Base-by-base conservation (phyloP, 2,329 filamentous ascomycete genomes). In the Pseudonectria buxi region DNA sequence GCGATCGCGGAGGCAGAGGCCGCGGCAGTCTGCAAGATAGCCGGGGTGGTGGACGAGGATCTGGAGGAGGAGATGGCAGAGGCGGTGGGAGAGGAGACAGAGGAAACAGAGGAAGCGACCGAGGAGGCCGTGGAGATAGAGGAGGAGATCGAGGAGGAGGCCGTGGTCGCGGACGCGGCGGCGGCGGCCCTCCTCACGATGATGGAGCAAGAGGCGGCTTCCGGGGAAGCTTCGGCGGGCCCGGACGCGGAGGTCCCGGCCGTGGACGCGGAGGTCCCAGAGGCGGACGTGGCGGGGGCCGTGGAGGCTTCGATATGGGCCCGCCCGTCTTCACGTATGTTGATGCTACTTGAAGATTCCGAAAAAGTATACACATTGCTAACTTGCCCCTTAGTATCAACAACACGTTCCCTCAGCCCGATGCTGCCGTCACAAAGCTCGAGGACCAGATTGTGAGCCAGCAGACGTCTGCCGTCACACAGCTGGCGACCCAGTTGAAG, bases 371-470 rank as follows among this genome's bases (percentile, higher is more conserved):
- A 29, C 26, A 16, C 24, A n/a, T n/a, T 28, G 18, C 36, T 47
- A 30, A 49, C 18, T 13, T 12, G 14, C 22, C 4, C 5, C n/a
- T 7, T 27, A 60, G 61, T 10, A 40, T 56, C 3, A 44, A 46
- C 7, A 44, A 40, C 26, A 24, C 24, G 26, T 36, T 40, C 29
- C 50, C 46, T 4, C 24, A 37, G 3, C 50, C 48, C 2, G 57
- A 64, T 26, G 14, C 43, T 13, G 24, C 40, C 10, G 44, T 64
- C 22, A 49, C 50, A 1, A 33, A 59, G 14, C 56, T 72, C 0
- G 69, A 73, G 39, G 45, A 72, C 34, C 46, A 57, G 6, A 53
- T 71, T 4, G 40, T 70, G 24, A 46, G 32, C 25, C 27, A 16
- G 3, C 51, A 62, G 14, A 45, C 55, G 4, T 40, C 51, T 3